Evolutionary conservation across 805 yeast species (phyloP).

Genomic region (Hanseniaspora hatyaiensis): DNA sequence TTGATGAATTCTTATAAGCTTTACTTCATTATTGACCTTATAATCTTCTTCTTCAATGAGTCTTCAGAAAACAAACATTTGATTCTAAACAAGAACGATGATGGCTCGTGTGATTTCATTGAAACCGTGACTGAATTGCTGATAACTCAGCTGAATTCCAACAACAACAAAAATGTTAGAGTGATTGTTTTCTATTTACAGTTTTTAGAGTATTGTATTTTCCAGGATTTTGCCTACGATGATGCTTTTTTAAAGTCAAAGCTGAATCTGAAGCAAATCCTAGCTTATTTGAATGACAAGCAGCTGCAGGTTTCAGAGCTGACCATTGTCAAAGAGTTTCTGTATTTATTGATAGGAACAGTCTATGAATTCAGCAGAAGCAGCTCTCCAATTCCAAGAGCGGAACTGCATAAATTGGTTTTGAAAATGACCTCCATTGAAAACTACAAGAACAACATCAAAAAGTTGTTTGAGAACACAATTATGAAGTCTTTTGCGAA

Average conservation of each 20-base stretch:
- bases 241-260: slow-evolving; percentile 61
- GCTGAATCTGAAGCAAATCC: slow-evolving; percentile 52
- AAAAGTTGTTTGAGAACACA: slow-evolving; percentile 54
- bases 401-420: slow-evolving; percentile 50
- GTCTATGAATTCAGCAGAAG: slow-evolving; percentile 71
- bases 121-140: slow-evolving; percentile 71
- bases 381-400: slow-evolving; percentile 43
- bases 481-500: slow-evolving; percentile 47
- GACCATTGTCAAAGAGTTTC: slow-evolving; percentile 57
- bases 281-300: slow-evolving; percentile 49
- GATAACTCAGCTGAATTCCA: slow-evolving; percentile 45
- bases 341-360: slow-evolving; percentile 59
- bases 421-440: slow-evolving; percentile 67
- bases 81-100: slow-evolving; percentile 46
- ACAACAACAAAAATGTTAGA: slow-evolving; percentile 46
- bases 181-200: slow-evolving; percentile 66
- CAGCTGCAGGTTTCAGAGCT: slow-evolving; percentile 35
- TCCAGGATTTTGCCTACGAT: slow-evolving; percentile 63
- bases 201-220: slow-evolving; percentile 64
- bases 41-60: slow-evolving; percentile 44
- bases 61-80: slow-evolving; percentile 40
- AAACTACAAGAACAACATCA: slow-evolving; percentile 59
- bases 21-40: slow-evolving; percentile 68
- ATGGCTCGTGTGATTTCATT: slow-evolving; percentile 51
- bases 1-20: slow-evolving; percentile 73